Conservation (phyloP, 805 yeast genomes). For the Lachancea fermentati region DNA sequence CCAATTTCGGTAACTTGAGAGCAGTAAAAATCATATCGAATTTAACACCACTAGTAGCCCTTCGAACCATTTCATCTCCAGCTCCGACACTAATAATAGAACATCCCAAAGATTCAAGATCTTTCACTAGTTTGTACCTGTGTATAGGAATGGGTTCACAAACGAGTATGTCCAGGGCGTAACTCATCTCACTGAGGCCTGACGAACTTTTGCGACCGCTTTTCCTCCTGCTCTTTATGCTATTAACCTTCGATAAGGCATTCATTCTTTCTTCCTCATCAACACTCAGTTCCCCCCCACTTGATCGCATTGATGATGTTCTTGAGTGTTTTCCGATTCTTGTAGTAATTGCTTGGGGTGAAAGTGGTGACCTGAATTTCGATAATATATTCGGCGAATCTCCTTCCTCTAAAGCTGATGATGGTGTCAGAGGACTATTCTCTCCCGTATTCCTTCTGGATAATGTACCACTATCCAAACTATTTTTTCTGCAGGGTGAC, state of each 20-base stretch:
- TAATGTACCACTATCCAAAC: conserved; percentile 13
- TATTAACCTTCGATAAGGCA: conserved; percentile 26
- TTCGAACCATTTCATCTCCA: conserved; percentile 77
- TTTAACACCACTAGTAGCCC: conserved; percentile 76
- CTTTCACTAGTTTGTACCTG: conserved; percentile 57
- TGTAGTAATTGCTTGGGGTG: conserved; percentile 20
- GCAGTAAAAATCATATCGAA: conserved; percentile 84
- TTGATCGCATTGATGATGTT: conserved; percentile 19
- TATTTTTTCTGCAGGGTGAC: conserved; percentile 25
- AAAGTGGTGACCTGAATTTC: conserved; percentile 27
- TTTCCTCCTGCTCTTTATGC: conserved; percentile 25
- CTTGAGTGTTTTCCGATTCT: conserved; percentile 44
- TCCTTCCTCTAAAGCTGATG: background rate
- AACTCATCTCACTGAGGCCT: conserved; percentile 16
- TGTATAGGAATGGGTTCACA: conserved; percentile 88
- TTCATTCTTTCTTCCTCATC: conserved; percentile 24
- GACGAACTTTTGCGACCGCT: conserved; percentile 26
- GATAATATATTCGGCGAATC: conserved; percentile 11
- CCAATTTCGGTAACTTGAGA: conserved; percentile 57
- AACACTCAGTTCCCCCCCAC: conserved; percentile 17
- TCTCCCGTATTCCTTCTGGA: conserved; percentile 16
- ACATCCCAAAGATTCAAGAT: conserved; percentile 68
- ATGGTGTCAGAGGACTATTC: conserved; percentile 1
- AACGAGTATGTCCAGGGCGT: conserved; percentile 57
- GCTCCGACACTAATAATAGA: conserved; percentile 69